Evolutionary conservation across 2,329 filamentous ascomycete species (phyloP).

Genomic region (Cadophora sp.): DNA sequence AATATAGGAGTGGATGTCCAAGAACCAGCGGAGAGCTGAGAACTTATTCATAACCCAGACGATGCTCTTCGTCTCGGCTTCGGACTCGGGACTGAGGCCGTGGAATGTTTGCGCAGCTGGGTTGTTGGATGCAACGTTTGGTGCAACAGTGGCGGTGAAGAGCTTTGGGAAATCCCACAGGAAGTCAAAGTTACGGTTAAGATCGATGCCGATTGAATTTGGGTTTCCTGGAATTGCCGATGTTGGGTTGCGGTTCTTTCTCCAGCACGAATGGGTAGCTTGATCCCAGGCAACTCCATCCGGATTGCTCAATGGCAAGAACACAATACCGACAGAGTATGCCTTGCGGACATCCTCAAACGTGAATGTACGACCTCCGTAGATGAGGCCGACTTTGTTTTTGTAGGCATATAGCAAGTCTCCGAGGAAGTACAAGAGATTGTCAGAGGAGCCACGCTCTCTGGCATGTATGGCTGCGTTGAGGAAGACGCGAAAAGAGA

Average conservation of each 20-base stretch:
- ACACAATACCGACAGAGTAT: slow-evolving; percentile 60
- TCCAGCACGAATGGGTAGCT: slow-evolving; percentile 56
- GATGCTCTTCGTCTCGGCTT: slow-evolving; percentile 62
- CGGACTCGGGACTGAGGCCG: slow-evolving; percentile 55
- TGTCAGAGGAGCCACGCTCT: slow-evolving; percentile 63
- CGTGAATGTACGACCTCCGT: slow-evolving; percentile 59
- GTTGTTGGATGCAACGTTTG: slow-evolving; percentile 49
- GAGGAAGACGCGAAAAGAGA: slow-evolving; percentile 57
- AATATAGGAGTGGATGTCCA: slow-evolving; percentile 63
- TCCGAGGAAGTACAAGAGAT: slow-evolving; percentile 62
- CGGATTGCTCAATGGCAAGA: slow-evolving; percentile 59
- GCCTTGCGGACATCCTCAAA: slow-evolving; percentile 57
- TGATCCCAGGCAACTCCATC: slow-evolving; percentile 60
- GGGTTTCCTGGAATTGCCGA: slow-evolving; percentile 39
- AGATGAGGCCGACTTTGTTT: slow-evolving; percentile 56
- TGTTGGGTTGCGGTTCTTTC: slow-evolving; percentile 61
- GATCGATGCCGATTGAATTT: slow-evolving; percentile 54
- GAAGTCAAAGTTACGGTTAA: slow-evolving; percentile 65
- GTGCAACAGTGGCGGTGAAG: slow-evolving; percentile 50
- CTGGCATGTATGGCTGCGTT: slow-evolving; percentile 62
- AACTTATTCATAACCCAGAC: slow-evolving; percentile 59
- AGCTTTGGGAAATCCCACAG: slow-evolving; percentile 58
- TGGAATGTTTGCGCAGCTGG: slow-evolving; percentile 46
- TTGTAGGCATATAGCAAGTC: slow-evolving; percentile 62
- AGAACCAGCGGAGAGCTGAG: slow-evolving; percentile 59